Evolutionary conservation across 2,329 filamentous ascomycete species (phyloP).

Genomic region (Verticillium nubilum): DNA sequence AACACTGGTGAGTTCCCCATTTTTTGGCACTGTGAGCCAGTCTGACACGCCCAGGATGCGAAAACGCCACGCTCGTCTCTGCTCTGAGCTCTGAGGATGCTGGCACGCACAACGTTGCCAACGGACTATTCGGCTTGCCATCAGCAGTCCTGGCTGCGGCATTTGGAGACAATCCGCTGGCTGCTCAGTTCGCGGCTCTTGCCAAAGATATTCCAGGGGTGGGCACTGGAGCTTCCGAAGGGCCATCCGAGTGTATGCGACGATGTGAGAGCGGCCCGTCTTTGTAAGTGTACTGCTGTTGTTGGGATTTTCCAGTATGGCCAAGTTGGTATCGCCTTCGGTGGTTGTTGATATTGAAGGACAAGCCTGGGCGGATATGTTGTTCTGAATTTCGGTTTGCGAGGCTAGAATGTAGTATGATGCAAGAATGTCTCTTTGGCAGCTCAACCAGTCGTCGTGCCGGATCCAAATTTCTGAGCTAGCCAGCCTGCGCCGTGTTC

Average conservation of each 20-base stretch:
- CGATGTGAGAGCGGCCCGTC: conserved; percentile 5
- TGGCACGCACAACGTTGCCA: conserved; percentile 42
- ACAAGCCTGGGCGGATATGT: background rate
- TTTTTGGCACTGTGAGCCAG: no score
- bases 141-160: conserved; percentile 34
- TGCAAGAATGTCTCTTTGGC: background rate
- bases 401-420: background rate
- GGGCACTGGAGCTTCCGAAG: conserved; percentile 12
- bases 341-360: no score
- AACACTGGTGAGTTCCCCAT: conserved; percentile 33
- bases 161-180: conserved; percentile 24
- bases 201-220: conserved; percentile 11
- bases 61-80: conserved; percentile 41
- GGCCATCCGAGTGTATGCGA: conserved; percentile 9
- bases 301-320: no score
- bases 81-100: conserved; percentile 42
- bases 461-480: conserved; percentile 59
- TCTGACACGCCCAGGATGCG: conserved; percentile 30
- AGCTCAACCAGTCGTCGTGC: conserved; percentile 16
- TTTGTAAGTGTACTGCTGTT: background rate
- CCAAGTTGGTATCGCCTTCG: no score
- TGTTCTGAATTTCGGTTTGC: background rate
- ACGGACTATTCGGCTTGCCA: conserved; percentile 34
- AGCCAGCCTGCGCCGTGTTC: conserved; percentile 77
- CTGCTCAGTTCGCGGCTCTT: conserved; percentile 16